A percentile compares a stretch with the other conserved stretches of the same genome.
phyloP scores from a whole-genome alignment of 257 asterid species.

The Nicotiana otophora region DNA sequence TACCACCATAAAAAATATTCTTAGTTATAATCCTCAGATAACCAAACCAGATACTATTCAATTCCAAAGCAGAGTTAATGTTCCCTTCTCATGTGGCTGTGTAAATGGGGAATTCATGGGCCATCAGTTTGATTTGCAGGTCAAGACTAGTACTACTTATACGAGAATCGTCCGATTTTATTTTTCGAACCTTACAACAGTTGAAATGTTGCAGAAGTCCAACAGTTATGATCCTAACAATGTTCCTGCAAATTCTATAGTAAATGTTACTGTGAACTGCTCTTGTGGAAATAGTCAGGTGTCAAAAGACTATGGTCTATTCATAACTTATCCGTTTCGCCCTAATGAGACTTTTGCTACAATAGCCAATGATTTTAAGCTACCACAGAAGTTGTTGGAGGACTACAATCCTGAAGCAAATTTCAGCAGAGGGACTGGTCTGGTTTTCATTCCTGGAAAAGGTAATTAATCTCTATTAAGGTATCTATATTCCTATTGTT shows the following conservation, averaged over 20 bases:
- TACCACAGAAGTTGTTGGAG: constrained; percentile 42
- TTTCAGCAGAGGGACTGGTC: constrained; percentile 48
- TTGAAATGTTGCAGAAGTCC: constrained; percentile 48
- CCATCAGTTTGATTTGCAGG: constrained; percentile 35
- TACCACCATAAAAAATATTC: constrained; percentile 33
- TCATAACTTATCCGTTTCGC: constrained; percentile 55
- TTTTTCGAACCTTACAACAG: constrained; percentile 56
- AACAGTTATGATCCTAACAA: constrained; percentile 25
- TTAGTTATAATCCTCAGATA: constrained; percentile 47
- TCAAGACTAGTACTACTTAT: constrained; percentile 31
- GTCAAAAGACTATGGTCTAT: constrained; percentile 53
- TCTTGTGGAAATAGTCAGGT: constrained; percentile 55
- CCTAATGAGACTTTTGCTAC: constrained; percentile 32
- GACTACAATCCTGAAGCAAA: constrained; percentile 54
- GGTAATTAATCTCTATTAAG: constrained; percentile 27
- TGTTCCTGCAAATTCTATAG: constrained; percentile 20
- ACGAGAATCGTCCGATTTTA: constrained; percentile 17
- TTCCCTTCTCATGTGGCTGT: constrained; percentile 59
- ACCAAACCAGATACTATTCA: constrained; percentile 29
- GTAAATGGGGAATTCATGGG: constrained; percentile 40
- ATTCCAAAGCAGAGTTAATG: constrained; percentile 31
- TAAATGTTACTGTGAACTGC: constrained; percentile 54
- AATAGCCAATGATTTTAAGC: constrained; percentile 24
- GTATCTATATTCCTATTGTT: neutral
- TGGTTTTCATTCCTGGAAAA: constrained; percentile 59